Percentiles rank a stretch among this genome's conserved stretches.
Evolutionary conservation across 2,329 filamentous ascomycete species (phyloP).

Genomic region (Aspergillus pseudonomiae): DNA sequence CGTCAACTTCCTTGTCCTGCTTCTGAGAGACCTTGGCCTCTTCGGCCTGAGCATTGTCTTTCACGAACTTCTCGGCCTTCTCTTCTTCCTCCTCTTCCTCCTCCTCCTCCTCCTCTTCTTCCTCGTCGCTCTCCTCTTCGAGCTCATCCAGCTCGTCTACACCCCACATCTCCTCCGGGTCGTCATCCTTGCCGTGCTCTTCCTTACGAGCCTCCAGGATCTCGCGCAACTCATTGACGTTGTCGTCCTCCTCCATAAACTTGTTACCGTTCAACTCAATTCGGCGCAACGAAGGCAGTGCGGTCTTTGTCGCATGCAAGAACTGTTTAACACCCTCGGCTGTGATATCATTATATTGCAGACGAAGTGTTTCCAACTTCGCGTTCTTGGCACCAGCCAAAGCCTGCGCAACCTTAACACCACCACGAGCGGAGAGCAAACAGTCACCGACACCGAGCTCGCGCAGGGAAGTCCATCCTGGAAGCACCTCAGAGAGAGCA

Average conservation of each 20-base stretch:
- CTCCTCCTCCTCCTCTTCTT: slow-evolving; percentile 69
- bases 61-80: slow-evolving; percentile 68
- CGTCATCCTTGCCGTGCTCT: slow-evolving; percentile 59
- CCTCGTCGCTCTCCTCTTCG: slow-evolving; percentile 71
- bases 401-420: slow-evolving; percentile 71
- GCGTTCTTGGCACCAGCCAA: slow-evolving; percentile 75
- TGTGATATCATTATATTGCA: slow-evolving; percentile 96
- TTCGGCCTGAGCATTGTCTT: slow-evolving; percentile 59
- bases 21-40: slow-evolving; percentile 70
- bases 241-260: slow-evolving; percentile 81
- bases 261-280: slow-evolving; percentile 97
- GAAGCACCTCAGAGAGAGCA: slow-evolving; percentile 74
- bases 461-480: slow-evolving; percentile 72
- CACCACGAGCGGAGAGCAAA: slow-evolving; percentile 76
- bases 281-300: slow-evolving; percentile 75
- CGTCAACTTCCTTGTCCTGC: slow-evolving; percentile 79
- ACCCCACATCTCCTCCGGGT: slow-evolving; percentile 81
- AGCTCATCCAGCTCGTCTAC: slow-evolving; percentile 85
- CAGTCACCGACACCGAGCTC: slow-evolving; percentile 92
- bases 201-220: slow-evolving; percentile 79
- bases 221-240: slow-evolving; percentile 68
- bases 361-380: slow-evolving; percentile 76
- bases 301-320: slow-evolving; percentile 66
- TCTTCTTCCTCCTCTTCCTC: slow-evolving; percentile 68
- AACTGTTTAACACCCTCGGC: slow-evolving; percentile 72